Evolutionary conservation across 208 protist genomes (phyloP).

Genomic region (Entamoeba invadens): DNA sequence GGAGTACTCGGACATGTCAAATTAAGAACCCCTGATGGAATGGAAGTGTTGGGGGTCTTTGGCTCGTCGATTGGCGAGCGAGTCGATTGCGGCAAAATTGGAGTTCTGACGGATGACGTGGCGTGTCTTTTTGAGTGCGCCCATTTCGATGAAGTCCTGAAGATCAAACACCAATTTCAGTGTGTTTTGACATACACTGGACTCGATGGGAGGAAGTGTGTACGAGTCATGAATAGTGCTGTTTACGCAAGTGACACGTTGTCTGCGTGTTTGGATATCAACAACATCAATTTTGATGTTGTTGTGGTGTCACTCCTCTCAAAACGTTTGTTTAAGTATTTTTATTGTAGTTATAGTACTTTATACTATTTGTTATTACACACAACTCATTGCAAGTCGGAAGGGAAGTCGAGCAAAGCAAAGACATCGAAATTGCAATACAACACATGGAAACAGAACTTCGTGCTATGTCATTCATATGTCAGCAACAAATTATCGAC

Average conservation of each 20-base stretch:
- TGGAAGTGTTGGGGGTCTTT: background rate
- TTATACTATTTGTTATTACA: no score
- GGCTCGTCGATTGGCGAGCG: background rate
- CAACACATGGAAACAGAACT: no score
- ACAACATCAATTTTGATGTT: no score
- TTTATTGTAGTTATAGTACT: no score
- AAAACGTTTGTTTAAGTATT: no score
- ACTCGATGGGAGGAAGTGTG: background rate
- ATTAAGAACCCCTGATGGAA: background rate
- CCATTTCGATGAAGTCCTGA: background rate
- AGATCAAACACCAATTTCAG: background rate
- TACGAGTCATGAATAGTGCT: background rate
- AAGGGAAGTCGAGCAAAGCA: no score
- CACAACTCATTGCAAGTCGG: no score
- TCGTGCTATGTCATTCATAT: no score
- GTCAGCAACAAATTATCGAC: no score
- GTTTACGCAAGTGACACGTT: background rate
- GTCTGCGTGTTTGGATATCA: no score
- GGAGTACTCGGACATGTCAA: background rate
- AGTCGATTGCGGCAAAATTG: background rate
- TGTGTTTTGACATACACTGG: background rate
- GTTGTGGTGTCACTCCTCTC: no score
- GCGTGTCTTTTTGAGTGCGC: background rate
- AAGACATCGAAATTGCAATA: no score
- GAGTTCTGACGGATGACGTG: background rate